These are phyloP conservation scores for Macadamia tetraphylla DNA, from an alignment of 164 flowering plant genomes.

Conservation along the genomic window DNA sequence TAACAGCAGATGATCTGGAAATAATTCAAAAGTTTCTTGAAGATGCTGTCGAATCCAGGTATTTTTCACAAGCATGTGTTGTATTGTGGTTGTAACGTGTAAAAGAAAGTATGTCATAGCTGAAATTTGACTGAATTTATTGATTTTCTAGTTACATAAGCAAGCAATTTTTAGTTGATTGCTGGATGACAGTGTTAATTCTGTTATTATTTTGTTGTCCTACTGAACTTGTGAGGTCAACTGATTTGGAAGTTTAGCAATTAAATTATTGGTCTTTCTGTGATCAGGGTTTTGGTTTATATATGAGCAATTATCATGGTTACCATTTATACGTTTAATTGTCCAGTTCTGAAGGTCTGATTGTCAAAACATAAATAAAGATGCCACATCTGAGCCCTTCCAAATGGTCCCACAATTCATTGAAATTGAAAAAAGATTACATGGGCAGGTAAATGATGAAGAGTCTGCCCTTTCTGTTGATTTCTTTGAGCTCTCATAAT, in stretches of 20 bases:
- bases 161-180: too few species aligned
- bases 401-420: neutral
- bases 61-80: constrained; percentile 12
- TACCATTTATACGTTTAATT: neutral
- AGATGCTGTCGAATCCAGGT: constrained; percentile 71
- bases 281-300: too few species aligned
- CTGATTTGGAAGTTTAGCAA: too few species aligned
- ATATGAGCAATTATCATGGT: neutral
- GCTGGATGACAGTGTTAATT: too few species aligned
- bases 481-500: constrained; percentile 1
- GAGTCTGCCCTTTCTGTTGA: neutral
- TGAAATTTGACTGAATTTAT: too few species aligned
- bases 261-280: too few species aligned
- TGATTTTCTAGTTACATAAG: too few species aligned
- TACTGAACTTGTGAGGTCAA: too few species aligned
- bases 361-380: neutral
- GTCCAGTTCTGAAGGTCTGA: neutral
- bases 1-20: constrained; percentile 81
- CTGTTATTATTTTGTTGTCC: too few species aligned
- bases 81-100: neutral
- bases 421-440: constrained; percentile 92
- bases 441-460: constrained; percentile 67
- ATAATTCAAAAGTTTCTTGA: constrained; percentile 92
- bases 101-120: neutral
- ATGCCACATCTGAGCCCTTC: neutral